A percentile compares a stretch with the other conserved stretches of the same genome.
These are phyloP conservation scores for Furcasterigmium furcatum DNA, from an alignment of 2,329 filamentous ascomycete genomes.

Conservation along the genomic window DNA sequence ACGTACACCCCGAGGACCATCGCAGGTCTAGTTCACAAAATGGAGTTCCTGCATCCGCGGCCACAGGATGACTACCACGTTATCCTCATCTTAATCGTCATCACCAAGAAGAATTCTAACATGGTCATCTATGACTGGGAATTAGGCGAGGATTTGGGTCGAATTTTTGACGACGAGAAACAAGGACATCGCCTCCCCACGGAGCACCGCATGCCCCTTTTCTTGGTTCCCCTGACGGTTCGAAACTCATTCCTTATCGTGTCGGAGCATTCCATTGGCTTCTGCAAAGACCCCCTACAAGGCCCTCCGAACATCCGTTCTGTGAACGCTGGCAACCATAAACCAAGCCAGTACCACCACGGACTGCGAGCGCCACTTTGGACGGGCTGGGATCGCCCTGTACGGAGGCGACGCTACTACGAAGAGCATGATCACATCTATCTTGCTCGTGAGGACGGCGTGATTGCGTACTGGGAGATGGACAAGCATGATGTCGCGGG, in stretches of 20 bases:
- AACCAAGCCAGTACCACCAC: conserved; percentile 41
- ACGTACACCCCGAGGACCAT: conserved; percentile 40
- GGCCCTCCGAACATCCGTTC: conserved; percentile 44
- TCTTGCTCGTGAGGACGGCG: conserved; percentile 82
- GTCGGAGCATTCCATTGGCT: conserved; percentile 54
- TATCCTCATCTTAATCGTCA: conserved; percentile 68
- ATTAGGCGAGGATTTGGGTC: conserved; percentile 41
- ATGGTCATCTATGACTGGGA: conserved; percentile 62
- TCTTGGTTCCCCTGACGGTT: conserved; percentile 70
- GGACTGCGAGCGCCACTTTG: conserved; percentile 58
- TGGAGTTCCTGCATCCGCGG: conserved; percentile 79
- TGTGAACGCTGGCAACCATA: conserved; percentile 36
- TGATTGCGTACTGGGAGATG: conserved; percentile 70
- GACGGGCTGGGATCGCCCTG: conserved; percentile 81
- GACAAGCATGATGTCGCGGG: conserved; percentile 53
- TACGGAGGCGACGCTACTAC: conserved; percentile 61
- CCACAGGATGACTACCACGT: conserved; percentile 65
- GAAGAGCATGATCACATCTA: conserved; percentile 75
- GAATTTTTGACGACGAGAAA: conserved; percentile 42
- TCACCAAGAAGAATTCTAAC: conserved; percentile 43
- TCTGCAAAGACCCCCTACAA: conserved; percentile 52
- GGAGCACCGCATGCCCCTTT: conserved; percentile 57
- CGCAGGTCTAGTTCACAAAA: conserved; percentile 74
- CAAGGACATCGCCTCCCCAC: conserved; percentile 46
- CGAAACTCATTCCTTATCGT: conserved; percentile 69